Evolutionary conservation across 805 yeast genomes (phyloP), one percentile per base, ranked within the genome.

Genomic region (Candida maltosa): DNA sequence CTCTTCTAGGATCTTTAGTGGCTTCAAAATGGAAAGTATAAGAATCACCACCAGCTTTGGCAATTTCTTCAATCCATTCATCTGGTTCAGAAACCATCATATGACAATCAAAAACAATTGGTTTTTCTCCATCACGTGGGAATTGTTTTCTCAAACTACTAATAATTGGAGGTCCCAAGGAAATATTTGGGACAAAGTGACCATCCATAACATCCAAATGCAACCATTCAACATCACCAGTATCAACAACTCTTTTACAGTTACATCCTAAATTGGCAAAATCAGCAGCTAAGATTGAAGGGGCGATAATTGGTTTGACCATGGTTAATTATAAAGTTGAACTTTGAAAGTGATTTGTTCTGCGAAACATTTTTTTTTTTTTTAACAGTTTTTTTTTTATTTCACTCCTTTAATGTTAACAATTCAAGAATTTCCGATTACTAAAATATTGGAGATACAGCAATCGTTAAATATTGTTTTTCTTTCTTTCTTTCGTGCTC

Each of bases 201-300:
- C 98, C 98, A 58, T 93, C 99, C 99, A 93, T 93, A 32, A 93
- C 91, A 62, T 93, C 99, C 35, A 93, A 79, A 62, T 93, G 99
- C 42, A 93, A 79, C 99, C 99, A 93, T 52, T 91, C 96, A 15
- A 96, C 95, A 26, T 35, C 39, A 16, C 85, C 83, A 38, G 83
- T 72, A 34, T 78, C 75, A 54, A 87, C 79, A 65, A 89, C 83
- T 40, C 75, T 72, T 54, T 83, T 83, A 62, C 96, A 87, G 44
- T 89, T 91, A 47, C 87, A 77, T 32, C 94, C 97, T 42, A 93
- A 65, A 49, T 87, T 76, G 47, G 97, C 81, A 54, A 91, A 93
- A 58, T 93, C 95, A 28, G 89, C 83, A 5, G 97, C 93, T 37
- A 93, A 75, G 40, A 93, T 85, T 19, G 96, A 87, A 16, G 98